These are phyloP conservation scores for Xerocomellus chrysenteron DNA, from an alignment of 768 basidiomycete genomes.

Conservation along the genomic window DNA sequence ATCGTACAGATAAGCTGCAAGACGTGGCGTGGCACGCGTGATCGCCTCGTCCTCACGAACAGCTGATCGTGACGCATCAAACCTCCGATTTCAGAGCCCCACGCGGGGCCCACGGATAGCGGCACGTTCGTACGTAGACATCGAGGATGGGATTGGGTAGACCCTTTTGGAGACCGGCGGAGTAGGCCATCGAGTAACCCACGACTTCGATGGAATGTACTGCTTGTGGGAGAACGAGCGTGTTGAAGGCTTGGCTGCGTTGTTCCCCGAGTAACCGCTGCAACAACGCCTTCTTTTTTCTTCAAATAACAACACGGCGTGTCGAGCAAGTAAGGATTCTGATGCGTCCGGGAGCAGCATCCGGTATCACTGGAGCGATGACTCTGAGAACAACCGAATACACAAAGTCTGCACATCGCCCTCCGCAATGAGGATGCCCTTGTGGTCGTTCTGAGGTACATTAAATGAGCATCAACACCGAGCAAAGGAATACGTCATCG, in stretches of 20 bases:
- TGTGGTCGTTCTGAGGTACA: conserved; percentile 25
- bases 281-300: conserved; percentile 46
- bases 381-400: conserved; percentile 58
- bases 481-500: conserved; percentile 2
- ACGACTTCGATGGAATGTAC: conserved; percentile 55
- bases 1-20: conserved; percentile 41
- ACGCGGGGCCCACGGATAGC: conserved; percentile 11
- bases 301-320: conserved; percentile 45
- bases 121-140: conserved; percentile 47
- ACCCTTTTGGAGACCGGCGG: conserved; percentile 45
- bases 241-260: conserved; percentile 40
- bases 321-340: conserved; percentile 53
- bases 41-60: conserved; percentile 44
- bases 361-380: conserved; percentile 53
- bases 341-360: conserved; percentile 44
- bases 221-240: conserved; percentile 55
- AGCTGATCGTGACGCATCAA: conserved; percentile 40
- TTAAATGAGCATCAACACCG: conserved; percentile 15
- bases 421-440: conserved; percentile 61
- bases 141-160: conserved; percentile 52
- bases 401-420: conserved; percentile 51
- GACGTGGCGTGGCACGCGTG: conserved; percentile 22
- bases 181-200: conserved; percentile 61
- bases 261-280: conserved; percentile 29
- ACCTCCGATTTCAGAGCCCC: background rate